Conservation (phyloP, 257 asterid species). For the Nicotiana attenuata region DNA sequence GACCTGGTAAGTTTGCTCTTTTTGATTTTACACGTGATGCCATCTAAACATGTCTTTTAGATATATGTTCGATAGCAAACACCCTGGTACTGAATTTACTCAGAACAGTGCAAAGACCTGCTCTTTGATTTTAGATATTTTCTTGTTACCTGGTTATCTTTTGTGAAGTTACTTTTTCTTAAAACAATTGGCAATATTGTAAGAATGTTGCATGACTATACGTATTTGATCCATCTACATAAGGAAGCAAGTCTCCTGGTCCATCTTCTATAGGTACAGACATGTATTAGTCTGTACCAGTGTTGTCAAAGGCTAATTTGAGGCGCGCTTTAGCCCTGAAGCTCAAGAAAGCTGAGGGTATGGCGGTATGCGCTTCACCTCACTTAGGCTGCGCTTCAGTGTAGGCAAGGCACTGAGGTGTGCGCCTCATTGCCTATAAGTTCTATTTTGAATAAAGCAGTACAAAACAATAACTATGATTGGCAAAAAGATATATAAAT, state of each 20-base stretch:
- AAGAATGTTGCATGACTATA: neutral
- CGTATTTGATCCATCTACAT: neutral
- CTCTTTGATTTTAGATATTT: neutral
- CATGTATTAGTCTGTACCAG: neutral
- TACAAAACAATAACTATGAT: too few relatives aligned
- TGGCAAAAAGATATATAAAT: too few relatives aligned
- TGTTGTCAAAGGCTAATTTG: too few relatives aligned
- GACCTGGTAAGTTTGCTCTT: conserved; percentile 65
- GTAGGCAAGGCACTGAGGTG: too few relatives aligned
- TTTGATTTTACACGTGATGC: neutral
- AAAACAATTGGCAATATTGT: neutral
- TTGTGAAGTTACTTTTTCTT: neutral
- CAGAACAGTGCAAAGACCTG: neutral
- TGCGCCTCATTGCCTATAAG: too few relatives aligned
- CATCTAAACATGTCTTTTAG: neutral
- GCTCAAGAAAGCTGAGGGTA: too few relatives aligned
- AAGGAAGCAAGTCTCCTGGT: conserved; percentile 5
- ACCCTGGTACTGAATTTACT: neutral
- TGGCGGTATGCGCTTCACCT: too few relatives aligned
- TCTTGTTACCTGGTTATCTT: neutral
- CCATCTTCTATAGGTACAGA: neutral
- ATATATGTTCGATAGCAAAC: neutral
- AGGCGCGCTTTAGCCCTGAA: too few relatives aligned
- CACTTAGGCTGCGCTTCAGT: too few relatives aligned
- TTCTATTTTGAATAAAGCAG: too few relatives aligned